Conservation (phyloP, 768 basidiomycete species). For the Mycena pura region DNA sequence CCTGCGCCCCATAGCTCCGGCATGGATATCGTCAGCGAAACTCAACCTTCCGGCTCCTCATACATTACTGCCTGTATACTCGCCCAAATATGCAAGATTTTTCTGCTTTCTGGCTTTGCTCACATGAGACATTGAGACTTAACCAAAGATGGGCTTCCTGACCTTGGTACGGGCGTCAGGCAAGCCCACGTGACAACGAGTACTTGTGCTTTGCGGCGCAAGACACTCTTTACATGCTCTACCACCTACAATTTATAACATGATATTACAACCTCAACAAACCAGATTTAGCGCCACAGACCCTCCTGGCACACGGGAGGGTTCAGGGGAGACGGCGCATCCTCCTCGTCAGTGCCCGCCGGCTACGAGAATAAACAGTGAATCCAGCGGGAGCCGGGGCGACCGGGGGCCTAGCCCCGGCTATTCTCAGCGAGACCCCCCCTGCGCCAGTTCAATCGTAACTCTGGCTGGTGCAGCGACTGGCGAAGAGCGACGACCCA, state of each 20-base stretch:
- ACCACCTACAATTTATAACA: not conserved
- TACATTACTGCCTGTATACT: too few relatives aligned
- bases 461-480: not conserved
- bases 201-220: too few relatives aligned
- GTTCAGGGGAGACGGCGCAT: not conserved
- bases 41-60: too few relatives aligned
- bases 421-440: slow-evolving; percentile 7
- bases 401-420: too few relatives aligned
- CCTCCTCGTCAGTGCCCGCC: slow-evolving; percentile 5
- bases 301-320: slow-evolving; percentile 8
- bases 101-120: too few relatives aligned
- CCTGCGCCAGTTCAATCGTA: not conserved
- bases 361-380: slow-evolving; percentile 6
- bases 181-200: too few relatives aligned
- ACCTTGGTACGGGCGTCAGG: too few relatives aligned
- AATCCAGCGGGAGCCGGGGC: slow-evolving; percentile 1
- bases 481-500: not conserved
- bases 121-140: too few relatives aligned
- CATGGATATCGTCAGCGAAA: too few relatives aligned
- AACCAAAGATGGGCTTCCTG: too few relatives aligned
- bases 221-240: not conserved
- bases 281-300: not conserved
- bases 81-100: too few relatives aligned
- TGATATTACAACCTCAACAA: not conserved
- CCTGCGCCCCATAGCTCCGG: too few relatives aligned